phyloP scores from a whole-genome alignment of 306 rosid species.

The Prunus fruticosa region DNA sequence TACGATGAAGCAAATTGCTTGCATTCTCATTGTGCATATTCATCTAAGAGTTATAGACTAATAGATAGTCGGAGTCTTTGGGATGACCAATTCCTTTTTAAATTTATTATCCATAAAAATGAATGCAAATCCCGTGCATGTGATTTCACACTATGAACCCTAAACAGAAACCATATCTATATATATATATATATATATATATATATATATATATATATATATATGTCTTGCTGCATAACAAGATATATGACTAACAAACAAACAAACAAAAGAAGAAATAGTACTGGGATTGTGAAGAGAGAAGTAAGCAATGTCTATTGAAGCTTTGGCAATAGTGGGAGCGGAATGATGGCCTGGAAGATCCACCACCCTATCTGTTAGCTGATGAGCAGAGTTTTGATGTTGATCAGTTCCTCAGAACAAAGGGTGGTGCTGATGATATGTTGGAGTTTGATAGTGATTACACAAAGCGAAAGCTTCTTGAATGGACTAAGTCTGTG shows the following conservation, averaged over 20 bases:
- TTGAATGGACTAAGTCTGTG: constrained; percentile 7
- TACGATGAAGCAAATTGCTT: not conserved
- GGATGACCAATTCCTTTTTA: not conserved
- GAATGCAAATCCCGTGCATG: not conserved
- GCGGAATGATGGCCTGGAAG: not conserved
- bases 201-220: too few species aligned
- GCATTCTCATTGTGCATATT: not conserved
- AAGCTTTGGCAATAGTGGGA: constrained; percentile 21
- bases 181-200: too few species aligned
- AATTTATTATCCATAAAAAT: not conserved
- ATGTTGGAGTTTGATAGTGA: not conserved
- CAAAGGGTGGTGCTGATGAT: not conserved
- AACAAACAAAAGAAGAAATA: not conserved
- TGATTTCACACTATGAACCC: not conserved
- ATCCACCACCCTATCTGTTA: constrained; percentile 3
- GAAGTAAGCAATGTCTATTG: constrained; percentile 14
- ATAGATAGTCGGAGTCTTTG: not conserved
- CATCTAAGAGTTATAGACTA: not conserved
- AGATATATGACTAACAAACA: not conserved
- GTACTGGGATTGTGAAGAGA: not conserved
- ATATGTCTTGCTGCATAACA: not conserved
- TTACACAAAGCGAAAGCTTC: not conserved
- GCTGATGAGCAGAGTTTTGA: constrained; percentile 6
- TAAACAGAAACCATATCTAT: not conserved
- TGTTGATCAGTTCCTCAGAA: not conserved